These are phyloP conservation scores for Tilletia walkeri DNA, from an alignment of 1,284 basidiomycete genomes.

Conservation along the genomic window DNA sequence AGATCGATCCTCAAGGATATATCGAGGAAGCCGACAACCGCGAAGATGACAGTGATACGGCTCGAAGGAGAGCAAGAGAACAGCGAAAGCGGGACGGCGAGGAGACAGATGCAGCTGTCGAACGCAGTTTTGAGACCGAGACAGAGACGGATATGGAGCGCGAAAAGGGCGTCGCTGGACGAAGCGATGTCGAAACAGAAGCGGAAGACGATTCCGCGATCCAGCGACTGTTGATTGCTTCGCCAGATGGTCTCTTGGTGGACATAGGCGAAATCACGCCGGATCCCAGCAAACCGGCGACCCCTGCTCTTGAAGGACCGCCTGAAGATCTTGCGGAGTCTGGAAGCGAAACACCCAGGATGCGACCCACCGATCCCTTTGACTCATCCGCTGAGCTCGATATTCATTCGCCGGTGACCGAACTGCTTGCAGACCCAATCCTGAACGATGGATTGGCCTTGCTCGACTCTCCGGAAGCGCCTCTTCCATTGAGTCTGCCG, in stretches of 20 bases:
- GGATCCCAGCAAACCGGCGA: not conserved
- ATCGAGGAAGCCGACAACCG: conserved; percentile 48
- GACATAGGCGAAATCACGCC: conserved; percentile 5
- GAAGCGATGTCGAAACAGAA: conserved; percentile 25
- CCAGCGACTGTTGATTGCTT: not conserved
- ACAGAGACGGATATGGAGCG: conserved; percentile 37
- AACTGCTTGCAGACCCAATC: not conserved
- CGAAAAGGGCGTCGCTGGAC: conserved; percentile 23
- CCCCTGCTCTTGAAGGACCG: not conserved
- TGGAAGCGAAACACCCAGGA: not conserved
- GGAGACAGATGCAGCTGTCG: conserved; percentile 19
- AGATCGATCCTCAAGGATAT: conserved; percentile 51
- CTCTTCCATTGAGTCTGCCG: not conserved
- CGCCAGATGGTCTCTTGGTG: not conserved
- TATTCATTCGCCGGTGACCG: not conserved
- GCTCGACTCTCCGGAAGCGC: conserved; percentile 6
- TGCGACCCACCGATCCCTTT: not conserved
- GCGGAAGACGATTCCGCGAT: conserved; percentile 9
- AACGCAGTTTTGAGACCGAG: conserved; percentile 20
- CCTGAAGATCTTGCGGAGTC: not conserved
- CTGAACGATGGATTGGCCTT: not conserved
- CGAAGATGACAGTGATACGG: conserved; percentile 18
- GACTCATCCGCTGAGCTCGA: not conserved
- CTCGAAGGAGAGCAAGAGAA: conserved; percentile 7
- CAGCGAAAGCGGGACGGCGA: conserved; percentile 20